These are phyloP conservation scores for Shiraia sp. DNA, from an alignment of 2,329 filamentous ascomycete species.

Conservation along the genomic window DNA sequence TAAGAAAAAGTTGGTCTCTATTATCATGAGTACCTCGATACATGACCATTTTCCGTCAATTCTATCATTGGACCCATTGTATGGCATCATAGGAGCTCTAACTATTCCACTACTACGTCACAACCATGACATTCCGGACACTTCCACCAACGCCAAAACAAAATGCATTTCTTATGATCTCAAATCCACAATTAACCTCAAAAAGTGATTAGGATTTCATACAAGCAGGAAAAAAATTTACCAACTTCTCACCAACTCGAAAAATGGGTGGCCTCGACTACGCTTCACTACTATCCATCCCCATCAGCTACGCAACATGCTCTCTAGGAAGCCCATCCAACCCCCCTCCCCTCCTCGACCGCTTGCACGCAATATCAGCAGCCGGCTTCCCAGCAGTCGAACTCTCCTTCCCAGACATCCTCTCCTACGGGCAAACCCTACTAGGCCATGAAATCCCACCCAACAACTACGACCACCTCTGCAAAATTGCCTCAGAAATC, in stretches of 20 bases:
- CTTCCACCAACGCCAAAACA: neutral
- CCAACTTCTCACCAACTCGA: neutral
- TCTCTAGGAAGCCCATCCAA: slow-evolving; percentile 54
- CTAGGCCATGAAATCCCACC: slow-evolving; percentile 56
- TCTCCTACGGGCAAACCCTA: slow-evolving; percentile 62
- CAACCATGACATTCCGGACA: slow-evolving; percentile 5
- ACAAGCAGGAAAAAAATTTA: neutral
- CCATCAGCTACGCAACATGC: slow-evolving; percentile 60
- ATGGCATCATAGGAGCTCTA: too few species aligned
- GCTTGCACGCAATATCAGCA: slow-evolving; percentile 64
- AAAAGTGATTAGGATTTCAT: neutral
- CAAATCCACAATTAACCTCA: neutral
- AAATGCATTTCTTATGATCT: neutral
- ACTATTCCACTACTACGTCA: slow-evolving; percentile 22
- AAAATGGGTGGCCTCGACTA: slow-evolving; percentile 41
- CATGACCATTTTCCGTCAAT: too few species aligned
- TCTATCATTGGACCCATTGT: too few species aligned
- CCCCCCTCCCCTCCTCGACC: slow-evolving; percentile 58
- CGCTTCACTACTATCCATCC: slow-evolving; percentile 46
- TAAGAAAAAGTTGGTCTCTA: too few species aligned
- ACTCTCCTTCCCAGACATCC: slow-evolving; percentile 73
- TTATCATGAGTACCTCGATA: too few species aligned
- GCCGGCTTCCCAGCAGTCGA: slow-evolving; percentile 72
- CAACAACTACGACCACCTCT: slow-evolving; percentile 64
- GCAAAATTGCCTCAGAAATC: slow-evolving; percentile 59